Evolutionary conservation across 345 rosid genomes (phyloP).

Genomic region (Lepidium sativum): DNA sequence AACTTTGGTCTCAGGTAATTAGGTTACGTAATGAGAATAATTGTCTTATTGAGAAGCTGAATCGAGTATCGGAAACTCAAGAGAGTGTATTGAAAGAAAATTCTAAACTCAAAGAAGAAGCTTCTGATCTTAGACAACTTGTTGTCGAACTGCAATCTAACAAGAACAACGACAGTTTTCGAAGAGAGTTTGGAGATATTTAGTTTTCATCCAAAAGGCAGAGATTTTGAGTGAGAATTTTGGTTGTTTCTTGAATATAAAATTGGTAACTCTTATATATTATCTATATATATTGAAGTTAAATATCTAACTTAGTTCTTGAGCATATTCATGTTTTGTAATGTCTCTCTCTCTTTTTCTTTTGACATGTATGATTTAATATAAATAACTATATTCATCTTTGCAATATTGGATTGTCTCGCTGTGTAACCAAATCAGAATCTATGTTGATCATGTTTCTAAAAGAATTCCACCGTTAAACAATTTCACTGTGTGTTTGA

Average conservation of each 20-base stretch:
- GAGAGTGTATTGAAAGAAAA: conserved; percentile 57
- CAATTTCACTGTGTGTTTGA: too few relatives aligned
- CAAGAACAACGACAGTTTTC: background rate
- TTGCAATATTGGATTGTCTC: background rate
- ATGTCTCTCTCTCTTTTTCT: background rate
- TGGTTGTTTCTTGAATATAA: too few relatives aligned
- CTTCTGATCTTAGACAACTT: conserved; percentile 63
- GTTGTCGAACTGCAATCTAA: conserved; percentile 32
- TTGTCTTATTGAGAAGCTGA: conserved; percentile 53
- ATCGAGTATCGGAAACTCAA: conserved; percentile 47
- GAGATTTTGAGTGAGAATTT: background rate
- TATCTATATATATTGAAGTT: background rate
- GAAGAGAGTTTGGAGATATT: conserved; percentile 1
- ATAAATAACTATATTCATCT: background rate
- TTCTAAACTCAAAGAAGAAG: conserved; percentile 70
- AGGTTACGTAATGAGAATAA: conserved; percentile 67
- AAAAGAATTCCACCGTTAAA: too few relatives aligned
- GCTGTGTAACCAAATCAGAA: background rate
- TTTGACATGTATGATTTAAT: background rate
- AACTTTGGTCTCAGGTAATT: conserved; percentile 71
- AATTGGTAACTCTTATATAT: conserved; percentile 7
- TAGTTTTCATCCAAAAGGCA: background rate
- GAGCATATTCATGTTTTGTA: conserved; percentile 4
- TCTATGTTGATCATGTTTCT: too few relatives aligned
- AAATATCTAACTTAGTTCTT: conserved; percentile 11